phyloP scores from a whole-genome alignment of 345 rosid species.

The Populus pruinosa region DNA sequence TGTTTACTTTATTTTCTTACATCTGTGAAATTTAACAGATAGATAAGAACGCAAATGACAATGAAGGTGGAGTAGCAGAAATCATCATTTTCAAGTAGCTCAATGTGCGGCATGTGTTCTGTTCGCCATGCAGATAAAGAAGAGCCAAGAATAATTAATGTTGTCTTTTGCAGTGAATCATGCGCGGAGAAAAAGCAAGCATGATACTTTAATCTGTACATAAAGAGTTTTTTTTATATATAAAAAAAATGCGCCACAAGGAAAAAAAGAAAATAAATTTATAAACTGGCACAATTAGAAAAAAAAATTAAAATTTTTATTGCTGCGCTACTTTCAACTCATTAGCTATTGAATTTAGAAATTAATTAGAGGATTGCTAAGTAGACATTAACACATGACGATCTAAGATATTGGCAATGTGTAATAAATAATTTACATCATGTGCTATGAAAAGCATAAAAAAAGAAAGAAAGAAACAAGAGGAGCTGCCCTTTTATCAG shows the following conservation, averaged over 20 bases:
- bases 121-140: slow-evolving; percentile 10
- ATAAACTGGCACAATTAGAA: no score
- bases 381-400: not conserved
- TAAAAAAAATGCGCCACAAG: no score
- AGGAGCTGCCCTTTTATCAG: slow-evolving; percentile 13
- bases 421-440: not conserved
- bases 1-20: not conserved
- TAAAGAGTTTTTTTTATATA: not conserved
- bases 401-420: not conserved
- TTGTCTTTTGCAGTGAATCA: slow-evolving; percentile 20
- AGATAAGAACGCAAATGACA: not conserved
- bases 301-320: no score
- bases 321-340: no score
- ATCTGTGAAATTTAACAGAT: not conserved
- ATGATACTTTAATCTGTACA: not conserved
- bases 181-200: not conserved
- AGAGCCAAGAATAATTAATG: not conserved
- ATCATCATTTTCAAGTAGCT: slow-evolving; percentile 7
- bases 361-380: not conserved
- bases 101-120: slow-evolving; percentile 1
- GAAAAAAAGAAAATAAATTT: no score
- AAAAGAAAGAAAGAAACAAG: not conserved
- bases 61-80: slow-evolving; percentile 1
- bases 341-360: not conserved
- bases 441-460: slow-evolving; percentile 3